Percentiles rank a stretch among this genome's conserved stretches.
These are phyloP conservation scores for Arthrobotrys sphaeroides DNA, from an alignment of 2,329 filamentous ascomycete species.

Conservation along the genomic window DNA sequence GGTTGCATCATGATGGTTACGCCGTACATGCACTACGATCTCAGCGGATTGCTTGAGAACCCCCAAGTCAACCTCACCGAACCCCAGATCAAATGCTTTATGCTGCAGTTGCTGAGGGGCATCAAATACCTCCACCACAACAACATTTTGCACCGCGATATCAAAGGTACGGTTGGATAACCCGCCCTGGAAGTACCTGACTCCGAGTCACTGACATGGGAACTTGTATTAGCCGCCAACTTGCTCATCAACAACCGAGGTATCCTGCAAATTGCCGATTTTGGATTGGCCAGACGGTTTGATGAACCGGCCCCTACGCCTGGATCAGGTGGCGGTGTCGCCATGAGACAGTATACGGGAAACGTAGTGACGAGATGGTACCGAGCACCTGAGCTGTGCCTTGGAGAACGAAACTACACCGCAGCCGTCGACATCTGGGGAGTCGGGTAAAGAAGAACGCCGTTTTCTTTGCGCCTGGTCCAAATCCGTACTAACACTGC, in stretches of 20 bases:
- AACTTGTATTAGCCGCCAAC: slow-evolving; percentile 74
- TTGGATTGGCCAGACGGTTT: slow-evolving; percentile 91
- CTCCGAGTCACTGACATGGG: neutral
- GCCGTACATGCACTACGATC: slow-evolving; percentile 98
- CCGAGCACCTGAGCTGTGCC: slow-evolving; percentile 87
- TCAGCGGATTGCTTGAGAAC: slow-evolving; percentile 96
- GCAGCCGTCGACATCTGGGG: slow-evolving; percentile 98
- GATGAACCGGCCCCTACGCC: slow-evolving; percentile 81
- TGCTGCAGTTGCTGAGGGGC: slow-evolving; percentile 90
- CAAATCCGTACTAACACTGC: slow-evolving; percentile 26
- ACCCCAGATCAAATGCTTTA: slow-evolving; percentile 96
- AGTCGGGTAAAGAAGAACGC: slow-evolving; percentile 74
- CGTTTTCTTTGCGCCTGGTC: neutral
- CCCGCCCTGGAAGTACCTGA: neutral
- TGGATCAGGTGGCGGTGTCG: slow-evolving; percentile 82
- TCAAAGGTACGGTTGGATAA: slow-evolving; percentile 71
- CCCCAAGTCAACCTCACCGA: slow-evolving; percentile 86
- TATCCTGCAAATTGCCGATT: slow-evolving; percentile 95
- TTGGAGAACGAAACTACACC: slow-evolving; percentile 91
- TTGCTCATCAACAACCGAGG: slow-evolving; percentile 94
- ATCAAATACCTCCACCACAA: slow-evolving; percentile 84
- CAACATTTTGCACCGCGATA: slow-evolving; percentile 92
- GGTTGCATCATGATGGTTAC: slow-evolving; percentile 92
- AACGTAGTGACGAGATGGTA: slow-evolving; percentile 98
- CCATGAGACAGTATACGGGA: slow-evolving; percentile 90